Base-by-base conservation (phyloP, 2,329 filamentous ascomycete genomes). In the Geosmithia putterillii region DNA sequence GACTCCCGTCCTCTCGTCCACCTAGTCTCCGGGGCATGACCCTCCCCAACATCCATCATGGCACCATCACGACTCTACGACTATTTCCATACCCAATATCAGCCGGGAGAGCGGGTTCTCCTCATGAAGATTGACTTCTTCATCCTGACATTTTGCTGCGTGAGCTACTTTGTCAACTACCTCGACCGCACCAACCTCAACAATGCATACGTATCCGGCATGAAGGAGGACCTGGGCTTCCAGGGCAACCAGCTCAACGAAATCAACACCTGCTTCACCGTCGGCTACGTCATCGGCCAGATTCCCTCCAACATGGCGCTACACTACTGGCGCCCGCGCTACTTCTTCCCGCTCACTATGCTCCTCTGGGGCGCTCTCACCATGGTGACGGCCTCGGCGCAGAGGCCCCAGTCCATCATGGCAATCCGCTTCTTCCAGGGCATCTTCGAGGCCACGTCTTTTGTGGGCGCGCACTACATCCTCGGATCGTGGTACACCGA, bases 301-400 rank as follows among this genome's bases (percentile, higher is more conserved):
- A 62, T 81, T 15, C 76, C 76, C 0, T 73, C 70, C 42, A 80
- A 79, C 51, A 55, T 81, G 8, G 75, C 75, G 3, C 64, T 84
- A 3, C 74, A 81, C 55, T 78, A 80, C 50, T 54, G 83, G 79
- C 44, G 1, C 3, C 28, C 79, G 2, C 67, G 77, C n/a, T 64
- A 74, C 47, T 83, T 75, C 63, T 80, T 80, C 51, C 79, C 78
- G 0, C 51, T 64, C 22, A 80, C 79, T 69, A 79, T 81, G 71
- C 45, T 80, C 18, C 52, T 75, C 45, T 84, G 80, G 81, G 78
- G 73, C 2, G 63, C 66, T 1, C 58, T 84, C 21, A 56, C 54
- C n/a, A 56, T 53, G 7, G 55, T 48, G 41, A 53, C 56, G n/a
- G 58, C 63, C 1, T 56, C 55, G 5, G 40, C 25, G 18, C 21